Conservation (phyloP, 1,284 basidiomycete species). For the Cystobasidium sp. region DNA sequence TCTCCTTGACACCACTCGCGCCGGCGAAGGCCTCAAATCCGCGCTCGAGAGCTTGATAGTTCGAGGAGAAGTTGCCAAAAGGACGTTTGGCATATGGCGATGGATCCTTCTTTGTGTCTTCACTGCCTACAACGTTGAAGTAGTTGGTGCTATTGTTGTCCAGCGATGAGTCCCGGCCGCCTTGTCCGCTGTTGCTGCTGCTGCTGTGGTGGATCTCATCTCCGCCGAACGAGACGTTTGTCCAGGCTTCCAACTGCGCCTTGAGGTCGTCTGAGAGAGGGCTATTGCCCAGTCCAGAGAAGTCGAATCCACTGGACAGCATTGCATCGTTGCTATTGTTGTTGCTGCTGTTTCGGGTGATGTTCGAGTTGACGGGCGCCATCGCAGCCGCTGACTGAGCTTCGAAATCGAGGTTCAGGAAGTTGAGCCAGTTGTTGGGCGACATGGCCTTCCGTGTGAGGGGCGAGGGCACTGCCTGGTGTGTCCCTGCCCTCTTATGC, state of each 20-base stretch:
- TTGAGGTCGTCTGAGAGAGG: constrained; percentile 62
- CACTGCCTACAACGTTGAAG: neutral
- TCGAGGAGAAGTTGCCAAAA: constrained; percentile 32
- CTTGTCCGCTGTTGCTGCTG: constrained; percentile 15
- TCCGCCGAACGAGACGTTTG: constrained; percentile 75
- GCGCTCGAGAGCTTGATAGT: constrained; percentile 30
- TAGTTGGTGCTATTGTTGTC: constrained; percentile 10
- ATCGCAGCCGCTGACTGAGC: constrained; percentile 12
- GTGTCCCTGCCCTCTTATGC: neutral
- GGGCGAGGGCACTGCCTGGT: neutral
- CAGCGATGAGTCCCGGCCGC: neutral
- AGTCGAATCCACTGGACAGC: constrained; percentile 14
- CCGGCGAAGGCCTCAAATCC: constrained; percentile 29
- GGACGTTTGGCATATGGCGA: constrained; percentile 42
- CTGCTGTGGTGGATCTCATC: neutral
- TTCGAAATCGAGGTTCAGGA: constrained; percentile 37
- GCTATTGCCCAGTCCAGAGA: neutral
- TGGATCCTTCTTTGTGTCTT: constrained; percentile 33
- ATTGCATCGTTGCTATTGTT: constrained; percentile 11
- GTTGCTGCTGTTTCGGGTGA: neutral
- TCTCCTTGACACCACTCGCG: neutral
- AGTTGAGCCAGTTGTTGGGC: constrained; percentile 39
- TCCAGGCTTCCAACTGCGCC: constrained; percentile 81
- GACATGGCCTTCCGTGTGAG: constrained; percentile 5
- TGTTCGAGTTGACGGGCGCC: neutral